Conservation (phyloP, 2,329 filamentous ascomycete species). For the Hymenoscyphus fraxineus region DNA sequence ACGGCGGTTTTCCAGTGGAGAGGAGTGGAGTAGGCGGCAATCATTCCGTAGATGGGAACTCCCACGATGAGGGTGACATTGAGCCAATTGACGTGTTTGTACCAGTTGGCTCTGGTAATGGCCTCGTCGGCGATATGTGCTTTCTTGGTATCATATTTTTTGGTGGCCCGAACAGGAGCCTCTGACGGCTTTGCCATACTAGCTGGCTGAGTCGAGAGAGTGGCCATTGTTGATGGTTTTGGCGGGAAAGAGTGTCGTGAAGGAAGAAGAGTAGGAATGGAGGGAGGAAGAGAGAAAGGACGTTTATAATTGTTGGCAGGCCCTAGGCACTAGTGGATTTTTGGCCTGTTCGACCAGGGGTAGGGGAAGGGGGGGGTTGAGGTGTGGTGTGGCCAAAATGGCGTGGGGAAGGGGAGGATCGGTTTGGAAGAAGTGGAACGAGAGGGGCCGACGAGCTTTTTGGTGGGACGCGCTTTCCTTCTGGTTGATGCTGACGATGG, state of each 20-base stretch:
- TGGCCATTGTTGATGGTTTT: slow-evolving; percentile 23
- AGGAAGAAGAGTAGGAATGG: slow-evolving; percentile 11
- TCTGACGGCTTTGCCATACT: slow-evolving; percentile 31
- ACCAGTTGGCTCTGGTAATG: slow-evolving; percentile 79
- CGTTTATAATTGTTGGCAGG: slow-evolving; percentile 17
- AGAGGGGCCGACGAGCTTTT: slow-evolving; percentile 4
- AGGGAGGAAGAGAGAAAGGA: slow-evolving; percentile 7
- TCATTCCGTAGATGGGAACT: slow-evolving; percentile 69
- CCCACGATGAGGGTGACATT: slow-evolving; percentile 78
- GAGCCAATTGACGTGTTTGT: slow-evolving; percentile 92
- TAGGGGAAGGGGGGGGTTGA: neutral
- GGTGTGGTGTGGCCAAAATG: slow-evolving; percentile 9
- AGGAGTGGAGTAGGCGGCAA: slow-evolving; percentile 76
- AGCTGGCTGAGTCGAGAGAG: slow-evolving; percentile 23
- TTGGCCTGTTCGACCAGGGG: neutral
- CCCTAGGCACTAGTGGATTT: neutral
- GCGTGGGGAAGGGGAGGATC: slow-evolving; percentile 12
- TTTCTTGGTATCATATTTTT: slow-evolving; percentile 59
- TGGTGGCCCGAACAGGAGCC: slow-evolving; percentile 29
- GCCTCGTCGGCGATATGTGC: slow-evolving; percentile 81
- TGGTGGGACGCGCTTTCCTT: slow-evolving; percentile 4
- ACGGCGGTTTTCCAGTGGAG: slow-evolving; percentile 66
- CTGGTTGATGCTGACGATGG: neutral
- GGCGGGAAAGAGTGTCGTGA: slow-evolving; percentile 16
- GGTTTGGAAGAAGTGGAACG: slow-evolving; percentile 1